phyloP scores from a whole-genome alignment of 306 rosid genomes.

The Carpinus viminea region DNA sequence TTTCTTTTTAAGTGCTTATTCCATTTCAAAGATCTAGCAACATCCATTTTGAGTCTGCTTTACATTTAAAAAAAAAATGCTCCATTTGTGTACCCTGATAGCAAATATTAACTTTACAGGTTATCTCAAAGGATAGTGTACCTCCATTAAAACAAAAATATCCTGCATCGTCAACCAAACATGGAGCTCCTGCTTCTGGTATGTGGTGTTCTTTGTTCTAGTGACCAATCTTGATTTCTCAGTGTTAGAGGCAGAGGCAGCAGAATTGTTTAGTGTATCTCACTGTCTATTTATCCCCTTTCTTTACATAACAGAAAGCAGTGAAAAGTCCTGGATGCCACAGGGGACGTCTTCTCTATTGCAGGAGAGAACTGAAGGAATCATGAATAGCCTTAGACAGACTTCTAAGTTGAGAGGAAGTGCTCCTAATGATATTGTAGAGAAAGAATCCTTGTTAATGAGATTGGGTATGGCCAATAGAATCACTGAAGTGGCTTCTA shows the following conservation, averaged over 20 bases:
- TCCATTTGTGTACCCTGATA: slow-evolving; percentile 5
- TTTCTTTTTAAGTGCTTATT: not conserved
- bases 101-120: slow-evolving; percentile 41
- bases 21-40: not conserved
- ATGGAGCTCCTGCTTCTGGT: slow-evolving; percentile 42
- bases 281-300: slow-evolving; percentile 10
- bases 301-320: slow-evolving; percentile 38
- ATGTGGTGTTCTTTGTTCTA: slow-evolving; percentile 4
- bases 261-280: slow-evolving; percentile 6
- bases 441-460: slow-evolving; percentile 29
- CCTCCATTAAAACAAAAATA: slow-evolving; percentile 35
- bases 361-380: slow-evolving; percentile 51
- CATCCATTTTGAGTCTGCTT: not conserved
- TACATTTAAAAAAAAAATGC: no score
- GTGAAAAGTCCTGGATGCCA: slow-evolving; percentile 21
- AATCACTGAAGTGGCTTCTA: slow-evolving; percentile 10
- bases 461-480: slow-evolving; percentile 14
- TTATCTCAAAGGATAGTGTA: slow-evolving; percentile 68
- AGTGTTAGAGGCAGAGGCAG: not conserved
- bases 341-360: slow-evolving; percentile 26
- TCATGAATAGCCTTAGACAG: slow-evolving; percentile 40
- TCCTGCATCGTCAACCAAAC: slow-evolving; percentile 26
- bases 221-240: slow-evolving; percentile 4
- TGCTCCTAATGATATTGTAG: slow-evolving; percentile 20
- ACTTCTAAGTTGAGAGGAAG: slow-evolving; percentile 28